phyloP scores from a whole-genome alignment of 495 filamentous ascomycete species.

The Cercophora samala region DNA sequence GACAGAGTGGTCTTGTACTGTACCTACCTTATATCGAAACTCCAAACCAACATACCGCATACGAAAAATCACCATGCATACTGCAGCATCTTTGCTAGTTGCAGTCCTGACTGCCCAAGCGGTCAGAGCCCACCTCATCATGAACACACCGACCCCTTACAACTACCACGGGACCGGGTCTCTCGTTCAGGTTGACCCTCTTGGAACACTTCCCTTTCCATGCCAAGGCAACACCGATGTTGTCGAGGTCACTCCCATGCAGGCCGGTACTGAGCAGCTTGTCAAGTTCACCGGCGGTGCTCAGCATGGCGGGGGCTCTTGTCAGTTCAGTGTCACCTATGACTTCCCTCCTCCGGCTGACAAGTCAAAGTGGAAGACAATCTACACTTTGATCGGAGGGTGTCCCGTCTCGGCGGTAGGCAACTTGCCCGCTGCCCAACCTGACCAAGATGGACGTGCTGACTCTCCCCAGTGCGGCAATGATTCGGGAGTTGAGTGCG shows the following conservation, averaged over 20 bases:
- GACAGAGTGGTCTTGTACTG: too few relatives aligned
- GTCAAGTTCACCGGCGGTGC: slow-evolving; percentile 60
- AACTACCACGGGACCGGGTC: slow-evolving; percentile 27
- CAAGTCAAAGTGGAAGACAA: slow-evolving; percentile 64
- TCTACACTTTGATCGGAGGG: slow-evolving; percentile 72
- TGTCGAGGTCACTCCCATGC: slow-evolving; percentile 37
- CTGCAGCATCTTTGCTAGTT: not conserved
- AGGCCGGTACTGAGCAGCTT: slow-evolving; percentile 48
- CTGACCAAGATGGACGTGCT: slow-evolving; percentile 23
- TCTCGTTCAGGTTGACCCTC: slow-evolving; percentile 24
- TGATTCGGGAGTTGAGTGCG: slow-evolving; percentile 28
- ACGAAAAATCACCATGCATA: not conserved
- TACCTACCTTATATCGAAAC: too few relatives aligned
- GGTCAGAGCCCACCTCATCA: slow-evolving; percentile 25
- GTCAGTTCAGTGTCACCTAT: slow-evolving; percentile 76
- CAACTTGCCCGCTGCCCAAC: slow-evolving; percentile 36
- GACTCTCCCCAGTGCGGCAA: slow-evolving; percentile 27
- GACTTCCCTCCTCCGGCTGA: slow-evolving; percentile 55
- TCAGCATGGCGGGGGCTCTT: slow-evolving; percentile 79
- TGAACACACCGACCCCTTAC: slow-evolving; percentile 39
- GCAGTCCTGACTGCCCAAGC: slow-evolving; percentile 13
- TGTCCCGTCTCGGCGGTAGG: slow-evolving; percentile 56
- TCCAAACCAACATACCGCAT: not conserved
- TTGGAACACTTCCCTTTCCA: slow-evolving; percentile 67
- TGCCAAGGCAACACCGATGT: slow-evolving; percentile 57